Percentiles rank a stretch among this genome's conserved stretches.
Evolutionary conservation across 2,329 filamentous ascomycete genomes (phyloP).

Genomic region (Phaeophleospora eucalypticola): DNA sequence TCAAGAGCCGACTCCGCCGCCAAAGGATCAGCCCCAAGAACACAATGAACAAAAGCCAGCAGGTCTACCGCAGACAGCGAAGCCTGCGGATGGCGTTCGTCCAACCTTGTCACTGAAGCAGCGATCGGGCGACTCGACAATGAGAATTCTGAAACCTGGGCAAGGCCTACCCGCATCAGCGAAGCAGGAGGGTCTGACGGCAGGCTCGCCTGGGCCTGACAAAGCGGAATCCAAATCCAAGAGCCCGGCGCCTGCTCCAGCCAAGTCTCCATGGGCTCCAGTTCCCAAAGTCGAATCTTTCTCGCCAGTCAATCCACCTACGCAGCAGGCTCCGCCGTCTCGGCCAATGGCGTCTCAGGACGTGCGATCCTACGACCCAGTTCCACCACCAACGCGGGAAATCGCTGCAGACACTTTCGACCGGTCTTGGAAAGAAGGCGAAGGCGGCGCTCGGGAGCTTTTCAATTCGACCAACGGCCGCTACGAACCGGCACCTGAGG

Average conservation of each 20-base stretch:
- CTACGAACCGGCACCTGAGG: conserved; percentile 81
- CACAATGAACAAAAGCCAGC: conserved; percentile 17
- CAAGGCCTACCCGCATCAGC: conserved; percentile 26
- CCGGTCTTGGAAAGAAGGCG: conserved; percentile 71
- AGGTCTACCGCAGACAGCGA: conserved; percentile 22
- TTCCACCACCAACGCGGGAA: conserved; percentile 63
- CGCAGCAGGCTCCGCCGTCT: conserved; percentile 37
- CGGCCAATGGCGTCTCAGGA: conserved; percentile 50
- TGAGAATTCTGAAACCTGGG: conserved; percentile 50
- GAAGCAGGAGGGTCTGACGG: conserved; percentile 39
- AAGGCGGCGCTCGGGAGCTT: conserved; percentile 67
- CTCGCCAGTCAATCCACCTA: conserved; percentile 61
- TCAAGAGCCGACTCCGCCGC: conserved; percentile 34
- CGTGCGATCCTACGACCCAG: conserved; percentile 52
- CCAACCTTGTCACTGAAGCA: conserved; percentile 34
- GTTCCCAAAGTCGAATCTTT: conserved; percentile 81
- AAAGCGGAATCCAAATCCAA: conserved; percentile 72
- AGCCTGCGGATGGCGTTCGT: conserved; percentile 25
- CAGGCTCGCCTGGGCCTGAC: conserved; percentile 45
- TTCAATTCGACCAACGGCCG: conserved; percentile 94
- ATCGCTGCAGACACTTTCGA: conserved; percentile 94
- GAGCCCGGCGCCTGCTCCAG: conserved; percentile 63
- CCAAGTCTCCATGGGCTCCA: conserved; percentile 88
- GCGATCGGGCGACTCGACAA: conserved; percentile 38
- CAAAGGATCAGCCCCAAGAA: conserved; percentile 11